Evolutionary conservation across 192 early-diverging fungal genomes (phyloP), one percentile per base, ranked within the genome.

Genomic region (Coemansia sp.): DNA sequence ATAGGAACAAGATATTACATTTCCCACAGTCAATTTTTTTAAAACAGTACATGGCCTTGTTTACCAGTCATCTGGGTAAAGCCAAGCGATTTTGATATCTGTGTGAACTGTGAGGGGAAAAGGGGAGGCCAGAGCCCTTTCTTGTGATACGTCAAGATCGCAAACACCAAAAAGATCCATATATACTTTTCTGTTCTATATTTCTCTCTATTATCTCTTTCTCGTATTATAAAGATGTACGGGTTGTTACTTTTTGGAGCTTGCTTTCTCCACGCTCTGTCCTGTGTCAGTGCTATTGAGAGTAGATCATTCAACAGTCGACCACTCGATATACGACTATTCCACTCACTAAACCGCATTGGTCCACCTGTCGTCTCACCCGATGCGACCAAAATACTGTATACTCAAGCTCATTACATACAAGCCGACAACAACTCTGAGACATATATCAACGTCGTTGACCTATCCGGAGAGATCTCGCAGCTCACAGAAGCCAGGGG

Each of bases 321-420:
- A 15, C 79, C 79, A 1, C 68, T 81, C 22, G 71, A 72, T 36
- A 71, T 76, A 53, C 71, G 65, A 20, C 47, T 69, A 3, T 75
- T 70, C 61, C 64, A 71, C 41, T 73, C 74, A 6, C 71, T 81
- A 15, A 47, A 49, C 44, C 66, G 65, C 3, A 72, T 66, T 16
- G 71, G 71, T 18, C 15, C 57, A 2, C 71, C 74, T 0, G 31
- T 66, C 10, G 74, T 81, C 1, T 81, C 79, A 10, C 79, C 74
- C 8, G 79, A 81, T 60, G 38, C 46, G 3, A 72, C 67, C 38
- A 65, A 55, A 11, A 2, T 68, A 2, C 57, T 81, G 1, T 76
- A 65, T 36, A 70, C 74, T 11, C 70, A 76, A 31, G 52, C 58
- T 38, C 52, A 63, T 52, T 73, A 81, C 60, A 60, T 50, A 62